phyloP scores from a whole-genome alignment of 2,329 filamentous ascomycete genomes.

The Fusarium transvaalense region DNA sequence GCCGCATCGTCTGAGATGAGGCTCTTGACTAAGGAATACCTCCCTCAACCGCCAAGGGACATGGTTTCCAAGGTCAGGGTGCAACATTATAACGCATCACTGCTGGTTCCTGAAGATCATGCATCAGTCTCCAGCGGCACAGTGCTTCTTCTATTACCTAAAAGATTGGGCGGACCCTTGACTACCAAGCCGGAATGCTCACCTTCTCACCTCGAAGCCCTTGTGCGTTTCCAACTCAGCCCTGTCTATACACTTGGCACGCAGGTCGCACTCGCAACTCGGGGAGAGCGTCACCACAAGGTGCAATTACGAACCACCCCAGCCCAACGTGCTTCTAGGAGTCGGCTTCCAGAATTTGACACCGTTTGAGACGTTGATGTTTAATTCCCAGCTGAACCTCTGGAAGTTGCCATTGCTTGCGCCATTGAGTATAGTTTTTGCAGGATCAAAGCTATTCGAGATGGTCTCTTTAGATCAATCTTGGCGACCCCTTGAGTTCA shows the following conservation, averaged over 20 bases:
- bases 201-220: constrained; percentile 13
- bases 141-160: constrained; percentile 36
- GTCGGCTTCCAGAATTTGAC: constrained; percentile 8
- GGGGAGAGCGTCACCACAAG: constrained; percentile 20
- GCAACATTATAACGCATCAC: constrained; percentile 37
- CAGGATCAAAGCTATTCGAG: constrained; percentile 11
- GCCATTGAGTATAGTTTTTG: constrained; percentile 19
- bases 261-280: constrained; percentile 22
- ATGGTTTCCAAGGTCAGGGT: constrained; percentile 18
- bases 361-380: constrained; percentile 17
- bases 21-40: constrained; percentile 27
- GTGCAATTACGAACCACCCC: constrained; percentile 39
- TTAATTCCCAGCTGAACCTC: not conserved
- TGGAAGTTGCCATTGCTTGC: constrained; percentile 29
- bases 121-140: constrained; percentile 28
- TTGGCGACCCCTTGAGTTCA: constrained; percentile 27
- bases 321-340: constrained; percentile 40
- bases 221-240: constrained; percentile 25
- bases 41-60: constrained; percentile 5
- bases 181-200: constrained; percentile 1
- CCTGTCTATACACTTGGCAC: constrained; percentile 30
- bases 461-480: constrained; percentile 9
- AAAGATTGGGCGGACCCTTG: constrained; percentile 16
- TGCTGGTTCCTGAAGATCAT: constrained; percentile 44
- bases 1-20: constrained; percentile 37